Evolutionary conservation across 768 basidiomycete species (phyloP), one percentile per base, ranked within the genome.

Genomic region (Hemileccinum rubropunctum): DNA sequence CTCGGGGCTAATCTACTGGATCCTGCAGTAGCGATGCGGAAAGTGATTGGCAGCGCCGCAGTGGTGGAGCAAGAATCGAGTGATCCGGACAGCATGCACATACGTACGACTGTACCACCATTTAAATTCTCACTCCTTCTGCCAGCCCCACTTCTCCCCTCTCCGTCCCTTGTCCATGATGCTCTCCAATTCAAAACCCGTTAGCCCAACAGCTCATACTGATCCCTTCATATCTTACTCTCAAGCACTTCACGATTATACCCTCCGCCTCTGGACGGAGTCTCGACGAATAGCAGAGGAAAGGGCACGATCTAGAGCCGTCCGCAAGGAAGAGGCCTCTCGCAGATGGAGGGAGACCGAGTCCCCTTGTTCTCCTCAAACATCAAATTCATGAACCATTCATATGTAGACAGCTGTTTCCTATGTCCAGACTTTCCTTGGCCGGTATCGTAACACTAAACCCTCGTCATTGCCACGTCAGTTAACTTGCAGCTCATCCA

Each of bases 201-300:
- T 12, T 15, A 32, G 6, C 23, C 34, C 67, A 18, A 39, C 51
- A 2, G 8, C 42, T 30, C 41, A 9, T 18, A 58, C 54, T 21
- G 61, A 70, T 55, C 74, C 77, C 8, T 68, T 85, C 58, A 61
- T 72, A 41, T 72, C 72, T 32, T 88, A 88, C 59, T 79, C 86
- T 15, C 81, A 78, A 58, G 75, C 83, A 38, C 68, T 88, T 30
- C 82, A 86, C 62, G 75, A 83, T 48, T 86, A 85, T 53, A 87
- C 86, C 26, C 75, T 86, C 44, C 73, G 64, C 36, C 74, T 84
- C 43, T 86, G 85, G 84, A 78, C 79, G 44, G 82, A 86, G 61
- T 83, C 83, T 6, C 73, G 82, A 59, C 76, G 77, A 57, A 62
- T 73, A 49, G 78, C 77, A 34, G 84, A 84, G 60, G 79, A 83